A percentile compares a stretch with the other conserved stretches of the same genome.
phyloP scores from a whole-genome alignment of 495 filamentous ascomycete species.

The Beverwykella pulmonaria region DNA sequence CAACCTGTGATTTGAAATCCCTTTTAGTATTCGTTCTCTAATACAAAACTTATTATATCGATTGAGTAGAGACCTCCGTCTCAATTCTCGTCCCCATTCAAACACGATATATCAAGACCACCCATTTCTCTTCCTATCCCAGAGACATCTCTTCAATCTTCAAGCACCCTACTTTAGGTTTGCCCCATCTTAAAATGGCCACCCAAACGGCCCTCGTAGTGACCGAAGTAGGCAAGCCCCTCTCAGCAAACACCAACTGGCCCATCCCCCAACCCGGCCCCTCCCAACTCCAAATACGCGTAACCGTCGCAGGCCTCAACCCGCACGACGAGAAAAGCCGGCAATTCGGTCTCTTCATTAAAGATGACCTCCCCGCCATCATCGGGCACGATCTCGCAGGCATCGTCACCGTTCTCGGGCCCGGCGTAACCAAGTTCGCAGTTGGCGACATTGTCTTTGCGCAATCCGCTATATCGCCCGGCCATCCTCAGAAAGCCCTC shows the following conservation, averaged over 20 bases:
- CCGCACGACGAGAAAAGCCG: constrained; percentile 41
- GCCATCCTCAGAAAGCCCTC: constrained; percentile 18
- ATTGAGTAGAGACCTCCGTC: too few species aligned
- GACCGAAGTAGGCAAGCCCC: constrained; percentile 6
- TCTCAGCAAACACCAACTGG: constrained; percentile 6
- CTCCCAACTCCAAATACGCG: constrained; percentile 37
- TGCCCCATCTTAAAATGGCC: neutral
- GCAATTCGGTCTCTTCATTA: constrained; percentile 41
- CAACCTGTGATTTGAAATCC: too few species aligned
- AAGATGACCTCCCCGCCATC: constrained; percentile 32
- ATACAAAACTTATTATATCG: too few species aligned
- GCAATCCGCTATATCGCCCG: neutral
- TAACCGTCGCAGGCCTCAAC: constrained; percentile 43
- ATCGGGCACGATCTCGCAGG: constrained; percentile 42
- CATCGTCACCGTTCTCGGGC: constrained; percentile 38
- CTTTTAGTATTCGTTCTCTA: too few species aligned
- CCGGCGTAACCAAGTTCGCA: constrained; percentile 29
- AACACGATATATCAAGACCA: too few species aligned
- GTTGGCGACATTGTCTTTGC: constrained; percentile 35
- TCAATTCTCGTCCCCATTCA: too few species aligned
- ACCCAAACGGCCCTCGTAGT: constrained; percentile 31
- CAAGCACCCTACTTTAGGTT: neutral
- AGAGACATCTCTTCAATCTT: neutral
- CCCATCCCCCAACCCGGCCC: constrained; percentile 38
- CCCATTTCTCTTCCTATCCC: too few species aligned